Evolutionary conservation across 2,329 filamentous ascomycete genomes (phyloP).

Genomic region (Pseudogymnoascus pannorum): DNA sequence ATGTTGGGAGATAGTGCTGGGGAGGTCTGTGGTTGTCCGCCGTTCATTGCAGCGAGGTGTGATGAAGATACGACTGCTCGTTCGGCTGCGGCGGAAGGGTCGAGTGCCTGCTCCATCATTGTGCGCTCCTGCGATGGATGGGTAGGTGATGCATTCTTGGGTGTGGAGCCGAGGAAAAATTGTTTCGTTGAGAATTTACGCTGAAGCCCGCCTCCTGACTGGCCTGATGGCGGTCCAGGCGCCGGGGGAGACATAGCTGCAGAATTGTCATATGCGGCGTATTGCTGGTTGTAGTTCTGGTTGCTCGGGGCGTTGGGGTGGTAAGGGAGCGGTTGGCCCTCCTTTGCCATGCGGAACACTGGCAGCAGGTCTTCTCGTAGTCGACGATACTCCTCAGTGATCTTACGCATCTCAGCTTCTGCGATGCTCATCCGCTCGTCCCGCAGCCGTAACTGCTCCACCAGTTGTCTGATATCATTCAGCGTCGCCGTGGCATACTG

Average conservation of each 20-base stretch:
- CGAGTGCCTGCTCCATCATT: conserved; percentile 56
- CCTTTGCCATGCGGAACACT: conserved; percentile 82
- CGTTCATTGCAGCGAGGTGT: conserved; percentile 64
- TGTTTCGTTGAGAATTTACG: conserved; percentile 72
- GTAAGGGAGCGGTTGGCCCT: conserved; percentile 76
- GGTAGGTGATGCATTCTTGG: conserved; percentile 72
- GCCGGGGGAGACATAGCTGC: conserved; percentile 47
- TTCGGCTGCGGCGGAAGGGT: conserved; percentile 62
- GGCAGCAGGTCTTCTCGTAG: conserved; percentile 88
- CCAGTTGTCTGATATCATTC: conserved; percentile 85
- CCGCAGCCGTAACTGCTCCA: conserved; percentile 79
- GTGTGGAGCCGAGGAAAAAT: conserved; percentile 60
- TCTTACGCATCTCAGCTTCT: conserved; percentile 73
- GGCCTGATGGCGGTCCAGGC: conserved; percentile 45
- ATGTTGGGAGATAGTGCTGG: conserved; percentile 53
- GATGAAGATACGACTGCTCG: conserved; percentile 60
- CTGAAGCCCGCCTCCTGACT: conserved; percentile 51
- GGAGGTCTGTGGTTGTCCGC: conserved; percentile 46
- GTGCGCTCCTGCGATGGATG: conserved; percentile 62
- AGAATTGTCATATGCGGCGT: conserved; percentile 40
- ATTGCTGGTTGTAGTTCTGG: conserved; percentile 21
- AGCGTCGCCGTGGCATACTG: conserved; percentile 83
- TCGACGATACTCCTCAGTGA: conserved; percentile 82
- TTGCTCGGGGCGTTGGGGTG: conserved; percentile 19
- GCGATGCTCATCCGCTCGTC: conserved; percentile 75